Conservation (phyloP, 306 rosid species). For the Echinosophora koreensis region DNA sequence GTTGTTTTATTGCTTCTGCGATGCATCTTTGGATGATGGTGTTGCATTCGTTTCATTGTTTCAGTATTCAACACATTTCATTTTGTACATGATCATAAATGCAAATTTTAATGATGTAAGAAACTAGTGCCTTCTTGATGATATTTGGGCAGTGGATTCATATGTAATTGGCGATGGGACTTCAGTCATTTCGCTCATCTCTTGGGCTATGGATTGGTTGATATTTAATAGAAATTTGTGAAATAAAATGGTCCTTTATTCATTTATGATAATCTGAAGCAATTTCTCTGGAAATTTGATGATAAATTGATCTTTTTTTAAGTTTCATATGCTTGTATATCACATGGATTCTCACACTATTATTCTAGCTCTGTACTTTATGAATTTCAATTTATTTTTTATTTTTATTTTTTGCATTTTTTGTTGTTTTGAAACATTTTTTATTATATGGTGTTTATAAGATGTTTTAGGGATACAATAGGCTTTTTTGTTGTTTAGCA, state of each 20-base stretch:
- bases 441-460: background rate
- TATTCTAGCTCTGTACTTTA: conserved; percentile 20
- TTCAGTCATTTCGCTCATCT: conserved; percentile 49
- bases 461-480: too few species aligned
- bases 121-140: conserved; percentile 33
- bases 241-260: conserved; percentile 24
- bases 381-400: background rate
- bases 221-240: conserved; percentile 6
- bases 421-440: too few species aligned
- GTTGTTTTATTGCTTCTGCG: too few species aligned
- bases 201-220: conserved; percentile 61
- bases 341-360: conserved; percentile 29
- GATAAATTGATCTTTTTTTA: background rate
- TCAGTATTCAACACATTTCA: too few species aligned
- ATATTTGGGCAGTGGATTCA: conserved; percentile 55
- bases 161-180: conserved; percentile 50
- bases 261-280: conserved; percentile 32
- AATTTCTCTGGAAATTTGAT: conserved; percentile 23
- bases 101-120: too few species aligned
- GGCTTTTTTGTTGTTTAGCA: too few species aligned
- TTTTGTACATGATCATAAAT: too few species aligned
- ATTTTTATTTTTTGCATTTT: background rate
- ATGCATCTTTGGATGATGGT: too few species aligned
- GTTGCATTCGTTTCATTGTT: too few species aligned
- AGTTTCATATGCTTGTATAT: conserved; percentile 9